These are phyloP conservation scores for Lepidium africanum DNA, from an alignment of 345 rosid species.

Conservation along the genomic window DNA sequence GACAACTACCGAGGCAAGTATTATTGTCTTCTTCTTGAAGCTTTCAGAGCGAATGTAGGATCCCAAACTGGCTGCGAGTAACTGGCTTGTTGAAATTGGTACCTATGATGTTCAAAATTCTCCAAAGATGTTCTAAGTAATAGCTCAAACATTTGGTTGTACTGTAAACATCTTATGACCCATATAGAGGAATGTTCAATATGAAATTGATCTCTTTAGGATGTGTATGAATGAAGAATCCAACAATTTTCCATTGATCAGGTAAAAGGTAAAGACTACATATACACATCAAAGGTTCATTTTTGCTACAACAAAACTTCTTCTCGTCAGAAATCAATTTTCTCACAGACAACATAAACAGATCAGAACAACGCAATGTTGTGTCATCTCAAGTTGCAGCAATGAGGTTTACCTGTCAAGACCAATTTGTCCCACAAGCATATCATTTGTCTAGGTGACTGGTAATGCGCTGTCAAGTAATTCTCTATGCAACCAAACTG, in stretches of 20 bases:
- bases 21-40: not conserved
- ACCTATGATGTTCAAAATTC: not conserved
- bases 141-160: not conserved
- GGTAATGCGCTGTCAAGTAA: slow-evolving; percentile 73
- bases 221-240: not conserved
- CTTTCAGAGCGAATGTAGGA: too few relatives aligned
- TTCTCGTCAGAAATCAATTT: not conserved
- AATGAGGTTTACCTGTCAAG: slow-evolving; percentile 33
- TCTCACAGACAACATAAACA: not conserved
- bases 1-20: not conserved
- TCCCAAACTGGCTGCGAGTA: too few relatives aligned
- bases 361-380: not conserved
- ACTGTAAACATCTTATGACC: not conserved
- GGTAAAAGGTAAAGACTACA: not conserved
- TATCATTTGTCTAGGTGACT: slow-evolving; percentile 71
- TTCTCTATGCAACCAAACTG: slow-evolving; percentile 67
- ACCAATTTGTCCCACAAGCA: slow-evolving; percentile 62
- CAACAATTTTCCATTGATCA: not conserved
- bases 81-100: too few relatives aligned
- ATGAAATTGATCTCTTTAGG: not conserved
- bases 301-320: not conserved
- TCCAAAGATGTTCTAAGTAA: not conserved
- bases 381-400: slow-evolving; percentile 66
- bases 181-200: not conserved
- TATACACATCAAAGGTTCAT: not conserved